phyloP scores from a whole-genome alignment of 768 basidiomycete genomes.

The Lentinula detonsa region DNA sequence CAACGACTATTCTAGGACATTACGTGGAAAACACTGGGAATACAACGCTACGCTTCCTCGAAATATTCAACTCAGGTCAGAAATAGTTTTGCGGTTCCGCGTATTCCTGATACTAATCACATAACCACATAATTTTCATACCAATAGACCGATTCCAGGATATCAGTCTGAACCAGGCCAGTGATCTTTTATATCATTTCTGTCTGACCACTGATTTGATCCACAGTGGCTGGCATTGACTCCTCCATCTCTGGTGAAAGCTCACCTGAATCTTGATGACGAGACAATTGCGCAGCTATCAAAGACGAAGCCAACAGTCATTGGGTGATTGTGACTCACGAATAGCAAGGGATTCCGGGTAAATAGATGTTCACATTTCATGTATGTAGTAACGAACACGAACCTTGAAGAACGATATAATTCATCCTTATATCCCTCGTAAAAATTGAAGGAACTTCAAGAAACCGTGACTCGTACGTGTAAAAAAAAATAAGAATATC shows the following conservation, averaged over 20 bases:
- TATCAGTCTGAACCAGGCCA: conserved; percentile 19
- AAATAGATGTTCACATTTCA: not conserved
- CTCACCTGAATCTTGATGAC: conserved; percentile 31
- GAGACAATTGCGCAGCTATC: conserved; percentile 25
- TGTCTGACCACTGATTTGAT: not conserved
- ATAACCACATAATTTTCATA: not conserved
- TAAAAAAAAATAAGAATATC: no score
- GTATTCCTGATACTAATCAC: not conserved
- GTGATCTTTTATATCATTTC: not conserved
- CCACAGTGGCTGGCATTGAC: conserved; percentile 35
- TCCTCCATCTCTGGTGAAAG: conserved; percentile 35
- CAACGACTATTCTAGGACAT: conserved; percentile 35
- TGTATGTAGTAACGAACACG: not conserved
- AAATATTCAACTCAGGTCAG: conserved; percentile 52
- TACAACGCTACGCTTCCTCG: conserved; percentile 49
- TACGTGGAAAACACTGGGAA: conserved; percentile 66
- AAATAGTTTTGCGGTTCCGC: conserved; percentile 9
- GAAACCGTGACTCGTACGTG: no score
- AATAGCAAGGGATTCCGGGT: not conserved
- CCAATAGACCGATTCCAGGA: conserved; percentile 42
- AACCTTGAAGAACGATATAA: no score
- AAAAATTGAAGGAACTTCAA: no score
- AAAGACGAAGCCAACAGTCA: conserved; percentile 32
- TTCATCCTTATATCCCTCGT: no score
- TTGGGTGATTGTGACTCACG: conserved; percentile 15